These are phyloP conservation scores for Mucor velutinosus DNA, from an alignment of 371 early-diverging fungal genomes.

Conservation along the genomic window DNA sequence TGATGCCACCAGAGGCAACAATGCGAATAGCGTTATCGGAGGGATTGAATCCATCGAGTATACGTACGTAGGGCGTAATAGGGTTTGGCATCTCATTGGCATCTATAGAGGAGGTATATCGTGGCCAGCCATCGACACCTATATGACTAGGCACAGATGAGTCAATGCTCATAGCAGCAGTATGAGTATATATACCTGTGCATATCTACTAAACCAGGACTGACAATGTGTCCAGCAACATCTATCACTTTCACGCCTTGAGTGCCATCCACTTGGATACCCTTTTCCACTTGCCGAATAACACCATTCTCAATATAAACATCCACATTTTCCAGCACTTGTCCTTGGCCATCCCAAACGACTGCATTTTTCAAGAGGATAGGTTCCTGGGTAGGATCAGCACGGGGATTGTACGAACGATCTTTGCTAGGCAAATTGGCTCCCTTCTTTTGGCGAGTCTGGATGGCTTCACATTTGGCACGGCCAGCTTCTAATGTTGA, in stretches of 20 bases:
- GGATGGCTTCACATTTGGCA: conserved; percentile 19
- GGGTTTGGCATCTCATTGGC: conserved; percentile 71
- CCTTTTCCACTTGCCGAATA: conserved; percentile 43
- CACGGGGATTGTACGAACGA: conserved; percentile 19
- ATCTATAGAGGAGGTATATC: conserved; percentile 53
- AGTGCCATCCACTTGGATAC: conserved; percentile 18
- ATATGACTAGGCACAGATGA: conserved; percentile 41
- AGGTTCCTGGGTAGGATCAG: conserved; percentile 17
- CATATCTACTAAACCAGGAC: conserved; percentile 81
- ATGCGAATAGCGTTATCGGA: conserved; percentile 65
- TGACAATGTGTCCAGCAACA: conserved; percentile 64
- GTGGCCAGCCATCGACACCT: conserved; percentile 69
- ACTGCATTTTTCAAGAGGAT: conserved; percentile 54
- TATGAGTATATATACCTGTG: conserved; percentile 52
- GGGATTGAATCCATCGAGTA: conserved; percentile 63
- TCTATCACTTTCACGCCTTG: conserved; percentile 51
- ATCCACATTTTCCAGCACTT: conserved; percentile 24
- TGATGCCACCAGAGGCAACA: conserved; percentile 76
- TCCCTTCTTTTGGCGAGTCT: neutral
- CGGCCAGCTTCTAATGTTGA: conserved; percentile 20
- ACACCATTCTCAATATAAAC: conserved; percentile 15
- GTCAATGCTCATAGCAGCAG: neutral
- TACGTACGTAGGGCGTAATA: conserved; percentile 58
- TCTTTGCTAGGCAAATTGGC: conserved; percentile 2
- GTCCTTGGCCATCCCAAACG: conserved; percentile 63